Evolutionary conservation across 768 basidiomycete species (phyloP), one percentile per base, ranked within the genome.

Genomic region (Lyophyllum atratum): DNA sequence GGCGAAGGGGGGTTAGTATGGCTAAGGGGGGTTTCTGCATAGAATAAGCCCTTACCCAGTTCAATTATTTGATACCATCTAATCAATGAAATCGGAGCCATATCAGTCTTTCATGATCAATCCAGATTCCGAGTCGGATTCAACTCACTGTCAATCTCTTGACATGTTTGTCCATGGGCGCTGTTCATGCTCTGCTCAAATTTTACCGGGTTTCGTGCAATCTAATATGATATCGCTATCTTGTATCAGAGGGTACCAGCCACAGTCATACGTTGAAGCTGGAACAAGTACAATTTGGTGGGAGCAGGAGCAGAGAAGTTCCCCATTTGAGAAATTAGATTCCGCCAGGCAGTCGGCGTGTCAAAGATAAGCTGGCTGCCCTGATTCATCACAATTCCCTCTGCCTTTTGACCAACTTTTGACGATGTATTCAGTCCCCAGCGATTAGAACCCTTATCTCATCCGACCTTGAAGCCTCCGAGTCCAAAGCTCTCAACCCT

Each of bases 81-180:
- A 59, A 61, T 59, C 60, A 63, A 54, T 63, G 52, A 49, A 44
- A 56, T 56, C 29, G 26, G 31, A 22, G 17, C 19, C 26, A 21
- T 9, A 43, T 37, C 49, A 49, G 48, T 48, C 29, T 2, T 14
- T 34, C n/a, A 17, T 46, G 44, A 26, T 47, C 17, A 54, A 26
- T 12, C 15, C 37, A 24, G 24, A 42, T 6, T 52, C 50, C 19
- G 50, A 40, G 7, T 46, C n/a, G 39, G 39, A 25, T 1, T 29
- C 15, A 29, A 47, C 45, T n/a, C 15, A 9, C 24, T 22, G 22
- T 11, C 43, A 46, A 46, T 15, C 22, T 46, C 34, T 37, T 37
- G 34, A 37, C 4, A 37, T 37, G 11, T 5, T 9, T 37, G 12
- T 4, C 4, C n/a, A 12, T 37, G 34, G 34, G 34, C 34, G 34